A percentile compares a stretch with the other conserved stretches of the same genome.
Evolutionary conservation across 1,284 basidiomycete genomes (phyloP).

Genomic region (Fomitopsis palustris): DNA sequence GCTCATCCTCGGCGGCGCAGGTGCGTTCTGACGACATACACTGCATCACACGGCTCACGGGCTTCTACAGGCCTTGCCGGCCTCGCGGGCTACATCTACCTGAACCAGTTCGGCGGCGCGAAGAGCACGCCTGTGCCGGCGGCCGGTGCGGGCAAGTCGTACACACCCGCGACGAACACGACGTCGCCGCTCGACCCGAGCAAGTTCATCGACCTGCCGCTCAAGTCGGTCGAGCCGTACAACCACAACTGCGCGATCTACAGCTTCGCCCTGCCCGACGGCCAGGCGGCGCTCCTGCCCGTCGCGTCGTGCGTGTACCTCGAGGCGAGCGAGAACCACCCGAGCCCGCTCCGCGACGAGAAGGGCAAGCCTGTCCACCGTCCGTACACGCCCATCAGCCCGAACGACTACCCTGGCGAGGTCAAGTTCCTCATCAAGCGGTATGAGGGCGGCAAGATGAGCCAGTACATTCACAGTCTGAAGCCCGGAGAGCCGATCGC

Average conservation of each 20-base stretch:
- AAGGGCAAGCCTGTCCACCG: conserved; percentile 90
- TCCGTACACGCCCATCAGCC: conserved; percentile 84
- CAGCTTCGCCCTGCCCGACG: conserved; percentile 83
- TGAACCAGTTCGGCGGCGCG: conserved; percentile 24
- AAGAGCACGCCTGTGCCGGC: conserved; percentile 21
- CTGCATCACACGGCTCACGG: background rate
- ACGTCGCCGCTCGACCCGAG: conserved; percentile 59
- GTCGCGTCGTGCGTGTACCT: conserved; percentile 71
- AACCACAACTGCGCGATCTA: conserved; percentile 70
- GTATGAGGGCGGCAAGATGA: conserved; percentile 78
- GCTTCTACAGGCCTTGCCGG: conserved; percentile 38
- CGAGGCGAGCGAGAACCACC: conserved; percentile 47
- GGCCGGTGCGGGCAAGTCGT: conserved; percentile 44
- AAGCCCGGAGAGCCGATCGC: conserved; percentile 81
- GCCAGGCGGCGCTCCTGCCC: conserved; percentile 75
- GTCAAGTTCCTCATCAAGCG: conserved; percentile 86
- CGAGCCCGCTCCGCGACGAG: conserved; percentile 61
- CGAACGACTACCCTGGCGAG: conserved; percentile 69
- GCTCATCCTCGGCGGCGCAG: conserved; percentile 44
- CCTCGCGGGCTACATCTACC: conserved; percentile 49
- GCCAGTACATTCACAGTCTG: conserved; percentile 68
- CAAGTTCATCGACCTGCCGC: conserved; percentile 75
- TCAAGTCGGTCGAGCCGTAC: conserved; percentile 84
- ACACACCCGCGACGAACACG: conserved; percentile 1
- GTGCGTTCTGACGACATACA: conserved; percentile 7